A percentile compares a stretch with the other conserved stretches of the same genome.
phyloP scores from a whole-genome alignment of 495 filamentous ascomycete genomes.

The Saxophila tyrrhenica region DNA sequence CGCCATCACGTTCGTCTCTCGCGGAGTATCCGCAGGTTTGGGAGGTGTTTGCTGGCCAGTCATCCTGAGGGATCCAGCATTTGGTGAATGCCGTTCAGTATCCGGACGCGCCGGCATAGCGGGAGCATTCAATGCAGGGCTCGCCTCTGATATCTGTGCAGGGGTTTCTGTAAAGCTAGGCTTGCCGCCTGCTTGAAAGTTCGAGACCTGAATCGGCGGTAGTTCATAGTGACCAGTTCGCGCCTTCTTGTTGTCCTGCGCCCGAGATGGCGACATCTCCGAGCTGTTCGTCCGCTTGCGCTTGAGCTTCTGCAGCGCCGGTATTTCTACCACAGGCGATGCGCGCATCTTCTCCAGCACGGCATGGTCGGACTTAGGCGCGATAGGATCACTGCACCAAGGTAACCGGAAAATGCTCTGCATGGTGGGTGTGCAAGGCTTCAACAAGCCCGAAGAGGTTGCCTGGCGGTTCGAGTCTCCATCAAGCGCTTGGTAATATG shows the following conservation, averaged over 20 bases:
- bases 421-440: slow-evolving; percentile 21
- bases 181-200: background rate
- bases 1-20: slow-evolving; percentile 8
- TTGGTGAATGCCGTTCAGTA: background rate
- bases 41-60: background rate
- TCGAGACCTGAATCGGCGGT: background rate
- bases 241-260: slow-evolving; percentile 22
- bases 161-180: background rate
- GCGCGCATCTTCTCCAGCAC: slow-evolving; percentile 25
- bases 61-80: background rate
- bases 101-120: background rate
- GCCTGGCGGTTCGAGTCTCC: slow-evolving; percentile 7
- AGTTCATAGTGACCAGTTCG: background rate
- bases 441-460: slow-evolving; percentile 3
- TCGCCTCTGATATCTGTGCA: background rate
- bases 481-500: slow-evolving; percentile 5
- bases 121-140: background rate
- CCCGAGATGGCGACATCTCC: slow-evolving; percentile 16
- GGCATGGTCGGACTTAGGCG: slow-evolving; percentile 20
- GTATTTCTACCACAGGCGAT: slow-evolving; percentile 28
- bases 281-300: slow-evolving; percentile 26
- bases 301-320: slow-evolving; percentile 28
- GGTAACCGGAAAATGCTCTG: slow-evolving; percentile 32
- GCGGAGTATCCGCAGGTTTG: background rate
- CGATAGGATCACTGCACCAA: slow-evolving; percentile 27